Base-by-base conservation (phyloP, 805 yeast genomes). In the Wickerhamomyces queroliae region DNA sequence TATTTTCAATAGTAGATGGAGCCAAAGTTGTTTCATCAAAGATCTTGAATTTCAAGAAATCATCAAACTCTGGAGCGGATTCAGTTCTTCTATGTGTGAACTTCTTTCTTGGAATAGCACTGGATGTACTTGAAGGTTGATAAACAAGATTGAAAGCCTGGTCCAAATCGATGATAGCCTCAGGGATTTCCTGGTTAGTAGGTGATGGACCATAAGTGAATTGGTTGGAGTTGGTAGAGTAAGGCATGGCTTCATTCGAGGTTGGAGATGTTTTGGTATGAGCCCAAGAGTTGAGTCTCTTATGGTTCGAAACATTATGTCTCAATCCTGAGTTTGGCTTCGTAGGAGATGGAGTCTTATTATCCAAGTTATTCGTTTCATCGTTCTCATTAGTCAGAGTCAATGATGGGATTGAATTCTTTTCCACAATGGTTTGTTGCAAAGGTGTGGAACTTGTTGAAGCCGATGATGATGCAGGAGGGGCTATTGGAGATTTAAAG, bases 81-180 rank as follows among this genome's bases (percentile, higher is more conserved):
- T 75, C 81, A 1, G 78, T 63, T 41, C 80, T 63, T 49, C 78
- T 64, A 51, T 75, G 80, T 6, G 59, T 46, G 36, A 52, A 44
- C 31, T 58, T 58, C 8, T 55, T 55, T 45, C 45, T 55, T 43
- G 59, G 62, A 37, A 46, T 59, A n/a, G 61, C 47, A 11, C 41
- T 39, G 3, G 27, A 26, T 7, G 39, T 36, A 5, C 41, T 18
- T 15, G 52, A 42, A 9, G 63, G 63, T 36, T 60, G 58, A 37
- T 55, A 53, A 35, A 48, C 49, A 15, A 66, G 55, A 31, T 65
- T 69, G 19, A 72, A 59, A 10, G 78, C 79, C 22, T 71, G 70
- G 44, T 77, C 82, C 35, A 77, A 55, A 46, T 77, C 80, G 19
- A 77, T 78, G 19, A 72, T 62, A 2, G 81, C 79, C 47, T 74